Evolutionary conservation across 257 asterid genomes (phyloP), one percentile per base, ranked within the genome.

Genomic region (Solanum chmielewskii): DNA sequence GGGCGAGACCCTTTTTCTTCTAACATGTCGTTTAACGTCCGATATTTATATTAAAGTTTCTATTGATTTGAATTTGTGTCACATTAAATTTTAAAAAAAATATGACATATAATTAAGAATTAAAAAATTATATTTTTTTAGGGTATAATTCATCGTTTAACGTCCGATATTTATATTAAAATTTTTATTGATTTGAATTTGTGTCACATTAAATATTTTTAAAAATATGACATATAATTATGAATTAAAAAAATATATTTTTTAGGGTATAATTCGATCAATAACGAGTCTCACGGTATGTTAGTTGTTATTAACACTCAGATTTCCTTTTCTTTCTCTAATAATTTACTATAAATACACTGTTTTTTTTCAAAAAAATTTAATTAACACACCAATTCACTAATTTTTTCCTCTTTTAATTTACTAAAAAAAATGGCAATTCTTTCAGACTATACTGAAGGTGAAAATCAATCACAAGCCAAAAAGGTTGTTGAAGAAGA

Each of bases 21-120:
- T 4, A 6, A 6, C 0, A 0, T 69, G 6, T 29, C n/a, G 0
- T 15, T 3, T 0, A 6, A 29, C 14, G 0, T 29, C 0, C 0
- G 6, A 4, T 73, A 5, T 73, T 71, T 1, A 0, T 20, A 74
- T 74, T 21, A 39, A 8, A 6, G 0, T 2, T 0, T 1, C 0
- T 4, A 16, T 31, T 8, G 0, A 31, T 70, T 70, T 31, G 5
- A 31, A 69, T 70, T 15, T 4, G 6, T 0, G 1, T 70, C 2
- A 15, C 6, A 4, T 15, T 27, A 3, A 33, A 0, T 33, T 33
- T 33, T 33, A 3, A 3, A 0, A 3, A 33, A 33, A 37, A 0
- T 47, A 49, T 49, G 60, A 2, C 3, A 2, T 69, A 2, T 69
- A 2, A 10, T 23, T 9, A 35, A 73, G 6, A 5, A 18, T 49